Conservation (phyloP, 2,329 filamentous ascomycete species). For the Proliferodiscus dingleyae region DNA sequence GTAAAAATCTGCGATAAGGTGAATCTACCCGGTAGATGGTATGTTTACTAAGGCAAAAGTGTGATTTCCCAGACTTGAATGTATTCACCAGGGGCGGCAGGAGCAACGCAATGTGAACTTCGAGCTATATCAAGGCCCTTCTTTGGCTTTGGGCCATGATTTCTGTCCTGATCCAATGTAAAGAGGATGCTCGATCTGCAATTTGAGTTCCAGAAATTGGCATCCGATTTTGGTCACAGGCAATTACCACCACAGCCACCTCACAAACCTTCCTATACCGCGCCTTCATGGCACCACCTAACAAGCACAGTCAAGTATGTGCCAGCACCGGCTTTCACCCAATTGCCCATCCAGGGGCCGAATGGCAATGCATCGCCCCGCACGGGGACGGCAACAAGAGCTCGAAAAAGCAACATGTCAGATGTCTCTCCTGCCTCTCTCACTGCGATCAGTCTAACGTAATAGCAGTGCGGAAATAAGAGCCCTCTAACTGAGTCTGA, state of each 20-base stretch:
- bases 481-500: background rate
- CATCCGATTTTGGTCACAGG: no score
- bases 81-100: no score
- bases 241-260: background rate
- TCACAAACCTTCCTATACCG: background rate
- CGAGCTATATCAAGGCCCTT: no score
- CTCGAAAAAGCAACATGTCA: background rate
- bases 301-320: background rate
- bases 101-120: no score
- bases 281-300: background rate
- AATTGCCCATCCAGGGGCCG: background rate
- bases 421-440: background rate
- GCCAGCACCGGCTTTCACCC: background rate
- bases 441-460: background rate
- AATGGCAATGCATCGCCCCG: background rate
- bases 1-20: no score
- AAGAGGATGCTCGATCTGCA: no score
- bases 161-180: no score
- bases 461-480: background rate
- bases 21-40: no score
- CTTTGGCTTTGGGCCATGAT: no score
- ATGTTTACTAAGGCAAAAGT: no score
- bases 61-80: no score
- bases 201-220: no score
- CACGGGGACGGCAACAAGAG: background rate